These are phyloP conservation scores for Puccinia novopanici DNA, from an alignment of 1,284 basidiomycete species.

Conservation along the genomic window DNA sequence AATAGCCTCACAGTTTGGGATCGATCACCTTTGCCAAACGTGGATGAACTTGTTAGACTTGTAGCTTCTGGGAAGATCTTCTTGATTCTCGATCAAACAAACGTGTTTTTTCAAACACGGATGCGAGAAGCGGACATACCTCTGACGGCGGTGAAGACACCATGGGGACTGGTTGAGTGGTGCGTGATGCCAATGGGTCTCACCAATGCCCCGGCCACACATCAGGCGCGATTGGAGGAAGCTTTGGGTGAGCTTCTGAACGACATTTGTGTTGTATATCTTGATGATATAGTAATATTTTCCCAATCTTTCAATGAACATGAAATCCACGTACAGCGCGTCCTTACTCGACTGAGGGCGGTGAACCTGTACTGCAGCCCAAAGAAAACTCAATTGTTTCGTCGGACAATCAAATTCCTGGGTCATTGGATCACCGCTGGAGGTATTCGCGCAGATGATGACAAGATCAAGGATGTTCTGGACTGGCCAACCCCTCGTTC, in stretches of 20 bases:
- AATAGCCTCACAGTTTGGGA: background rate
- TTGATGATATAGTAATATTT: background rate
- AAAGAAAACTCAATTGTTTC: no score
- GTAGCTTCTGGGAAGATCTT: constrained; percentile 55
- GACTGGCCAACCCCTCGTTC: no score
- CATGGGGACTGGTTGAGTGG: constrained; percentile 52
- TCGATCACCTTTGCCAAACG: constrained; percentile 20
- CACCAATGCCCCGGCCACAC: constrained; percentile 61
- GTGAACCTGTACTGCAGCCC: no score
- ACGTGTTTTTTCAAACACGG: constrained; percentile 61
- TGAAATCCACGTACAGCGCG: background rate
- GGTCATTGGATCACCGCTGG: no score
- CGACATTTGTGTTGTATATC: no score
- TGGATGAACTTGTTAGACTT: background rate
- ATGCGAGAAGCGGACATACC: constrained; percentile 62
- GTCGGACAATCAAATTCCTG: no score
- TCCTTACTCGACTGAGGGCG: no score
- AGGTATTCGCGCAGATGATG: no score
- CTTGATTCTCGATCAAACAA: constrained; percentile 57
- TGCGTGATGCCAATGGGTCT: constrained; percentile 62
- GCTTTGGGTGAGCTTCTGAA: no score
- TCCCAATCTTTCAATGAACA: background rate
- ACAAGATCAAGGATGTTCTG: no score
- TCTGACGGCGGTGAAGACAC: constrained; percentile 60
- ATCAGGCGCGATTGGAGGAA: no score